phyloP scores from a whole-genome alignment of 2,329 filamentous ascomycete species.

The Ophiocordyceps unilateralis region DNA sequence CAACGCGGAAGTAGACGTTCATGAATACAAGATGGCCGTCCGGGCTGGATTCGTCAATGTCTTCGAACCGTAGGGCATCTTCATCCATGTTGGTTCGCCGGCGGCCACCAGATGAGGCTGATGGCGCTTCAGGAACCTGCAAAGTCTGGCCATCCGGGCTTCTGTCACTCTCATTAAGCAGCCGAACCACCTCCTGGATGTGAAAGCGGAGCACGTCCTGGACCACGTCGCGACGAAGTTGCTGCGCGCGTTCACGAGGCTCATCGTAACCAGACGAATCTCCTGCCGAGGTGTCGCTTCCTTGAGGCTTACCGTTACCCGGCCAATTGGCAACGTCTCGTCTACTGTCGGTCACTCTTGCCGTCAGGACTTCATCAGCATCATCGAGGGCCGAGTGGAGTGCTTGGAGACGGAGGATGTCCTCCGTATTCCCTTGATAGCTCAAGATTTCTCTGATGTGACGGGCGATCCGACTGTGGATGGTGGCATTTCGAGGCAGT shows the following conservation, averaged over 20 bases:
- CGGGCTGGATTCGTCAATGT: conserved; percentile 27
- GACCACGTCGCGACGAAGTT: conserved; percentile 18
- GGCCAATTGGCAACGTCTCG: background rate
- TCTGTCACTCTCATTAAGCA: conserved; percentile 31
- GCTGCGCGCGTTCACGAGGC: conserved; percentile 3
- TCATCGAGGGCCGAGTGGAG: conserved; percentile 23
- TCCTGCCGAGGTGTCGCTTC: background rate
- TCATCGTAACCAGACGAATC: background rate
- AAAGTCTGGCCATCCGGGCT: conserved; percentile 8
- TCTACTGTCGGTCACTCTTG: conserved; percentile 7
- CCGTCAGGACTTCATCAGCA: conserved; percentile 26
- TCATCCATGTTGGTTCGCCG: background rate
- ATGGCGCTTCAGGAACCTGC: conserved; percentile 5
- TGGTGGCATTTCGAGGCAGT: conserved; percentile 5
- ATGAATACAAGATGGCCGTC: conserved; percentile 33
- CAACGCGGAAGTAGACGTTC: conserved; percentile 30
- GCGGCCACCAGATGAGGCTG: conserved; percentile 3
- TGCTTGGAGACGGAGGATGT: conserved; percentile 17
- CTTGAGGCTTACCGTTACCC: no score
- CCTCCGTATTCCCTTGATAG: conserved; percentile 8
- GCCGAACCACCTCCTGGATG: conserved; percentile 27
- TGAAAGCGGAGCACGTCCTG: conserved; percentile 30
- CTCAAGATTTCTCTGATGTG: conserved; percentile 11
- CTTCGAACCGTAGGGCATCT: conserved; percentile 16
- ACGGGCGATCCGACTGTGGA: conserved; percentile 9